Percentiles rank a stretch among this genome's conserved stretches.
Evolutionary conservation across 192 early-diverging fungal genomes (phyloP).

Genomic region (Coemansia sp.): DNA sequence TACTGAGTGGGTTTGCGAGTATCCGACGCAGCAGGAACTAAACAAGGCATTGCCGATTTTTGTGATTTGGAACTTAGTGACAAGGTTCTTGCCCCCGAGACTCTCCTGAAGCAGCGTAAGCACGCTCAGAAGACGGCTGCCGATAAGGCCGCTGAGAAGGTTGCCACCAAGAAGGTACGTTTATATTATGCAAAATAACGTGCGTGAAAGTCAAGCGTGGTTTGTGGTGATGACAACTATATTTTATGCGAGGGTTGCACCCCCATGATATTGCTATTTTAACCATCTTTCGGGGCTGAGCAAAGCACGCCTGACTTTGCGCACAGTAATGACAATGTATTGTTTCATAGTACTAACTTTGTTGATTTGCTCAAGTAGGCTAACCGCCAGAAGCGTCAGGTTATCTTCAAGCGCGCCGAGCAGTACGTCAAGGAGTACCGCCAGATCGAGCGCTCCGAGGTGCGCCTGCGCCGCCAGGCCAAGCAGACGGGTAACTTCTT

Average conservation of each 20-base stretch:
- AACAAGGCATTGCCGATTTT: background rate
- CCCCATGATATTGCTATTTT: constrained; percentile 48
- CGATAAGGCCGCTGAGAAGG: constrained; percentile 53
- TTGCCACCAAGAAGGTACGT: constrained; percentile 48
- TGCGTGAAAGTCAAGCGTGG: background rate
- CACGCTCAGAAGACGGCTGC: constrained; percentile 68
- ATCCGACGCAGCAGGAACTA: constrained; percentile 33
- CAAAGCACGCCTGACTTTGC: constrained; percentile 4
- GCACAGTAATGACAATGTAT: background rate
- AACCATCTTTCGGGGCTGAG: constrained; percentile 87
- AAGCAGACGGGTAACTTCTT: constrained; percentile 88
- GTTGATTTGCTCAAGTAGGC: constrained; percentile 29
- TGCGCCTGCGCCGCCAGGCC: constrained; percentile 92
- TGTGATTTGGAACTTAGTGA: constrained; percentile 36
- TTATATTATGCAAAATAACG: background rate
- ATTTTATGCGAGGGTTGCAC: constrained; percentile 41
- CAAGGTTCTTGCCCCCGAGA: constrained; percentile 81
- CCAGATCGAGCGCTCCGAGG: constrained; percentile 80
- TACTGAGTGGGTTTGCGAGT: constrained; percentile 22
- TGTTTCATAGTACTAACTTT: background rate
- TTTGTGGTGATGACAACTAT: constrained; percentile 50
- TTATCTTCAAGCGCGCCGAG: constrained; percentile 99
- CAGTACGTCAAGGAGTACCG: constrained; percentile 98
- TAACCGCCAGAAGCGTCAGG: constrained; percentile 73
- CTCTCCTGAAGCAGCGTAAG: constrained; percentile 84